phyloP scores from a whole-genome alignment of 2,329 filamentous ascomycete species.

The Cytospora piceae region DNA sequence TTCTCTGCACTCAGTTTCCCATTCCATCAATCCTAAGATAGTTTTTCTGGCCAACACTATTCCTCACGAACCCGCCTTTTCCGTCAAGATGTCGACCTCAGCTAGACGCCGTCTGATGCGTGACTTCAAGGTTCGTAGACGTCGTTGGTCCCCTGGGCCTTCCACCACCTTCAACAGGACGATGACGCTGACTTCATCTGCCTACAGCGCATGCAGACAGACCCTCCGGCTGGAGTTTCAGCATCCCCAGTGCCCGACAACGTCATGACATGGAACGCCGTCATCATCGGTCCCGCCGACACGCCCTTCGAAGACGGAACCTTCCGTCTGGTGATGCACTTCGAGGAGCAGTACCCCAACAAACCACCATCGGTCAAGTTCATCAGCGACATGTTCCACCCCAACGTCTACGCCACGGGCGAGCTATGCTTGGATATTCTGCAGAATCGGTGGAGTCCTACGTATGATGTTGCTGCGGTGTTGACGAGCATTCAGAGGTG shows the following conservation, averaged over 20 bases:
- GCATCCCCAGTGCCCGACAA: slow-evolving; percentile 95
- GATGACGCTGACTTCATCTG: slow-evolving; percentile 31
- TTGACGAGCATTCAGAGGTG: slow-evolving; percentile 97
- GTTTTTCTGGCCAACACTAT: neutral
- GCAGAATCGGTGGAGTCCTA: slow-evolving; percentile 98
- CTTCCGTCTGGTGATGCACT: slow-evolving; percentile 97
- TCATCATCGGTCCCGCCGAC: slow-evolving; percentile 95
- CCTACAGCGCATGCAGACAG: slow-evolving; percentile 93
- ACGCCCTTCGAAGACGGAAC: slow-evolving; percentile 98
- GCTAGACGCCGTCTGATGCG: slow-evolving; percentile 96
- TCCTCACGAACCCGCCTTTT: slow-evolving; percentile 5
- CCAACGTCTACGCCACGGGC: slow-evolving; percentile 96
- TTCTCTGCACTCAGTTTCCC: neutral
- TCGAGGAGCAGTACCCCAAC: slow-evolving; percentile 98
- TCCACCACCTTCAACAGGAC: slow-evolving; percentile 19
- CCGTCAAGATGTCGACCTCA: slow-evolving; percentile 73
- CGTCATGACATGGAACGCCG: slow-evolving; percentile 98
- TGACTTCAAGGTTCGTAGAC: slow-evolving; percentile 83
- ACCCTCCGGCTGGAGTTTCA: slow-evolving; percentile 94
- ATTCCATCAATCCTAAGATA: neutral
- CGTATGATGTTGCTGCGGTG: slow-evolving; percentile 96
- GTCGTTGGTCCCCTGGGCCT: slow-evolving; percentile 15
- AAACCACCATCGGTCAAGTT: slow-evolving; percentile 98
- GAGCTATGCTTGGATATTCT: slow-evolving; percentile 96
- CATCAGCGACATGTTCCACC: slow-evolving; percentile 98